These are phyloP conservation scores for Cylindrodendrum hubeiense DNA, from an alignment of 2,329 filamentous ascomycete genomes.

Conservation along the genomic window DNA sequence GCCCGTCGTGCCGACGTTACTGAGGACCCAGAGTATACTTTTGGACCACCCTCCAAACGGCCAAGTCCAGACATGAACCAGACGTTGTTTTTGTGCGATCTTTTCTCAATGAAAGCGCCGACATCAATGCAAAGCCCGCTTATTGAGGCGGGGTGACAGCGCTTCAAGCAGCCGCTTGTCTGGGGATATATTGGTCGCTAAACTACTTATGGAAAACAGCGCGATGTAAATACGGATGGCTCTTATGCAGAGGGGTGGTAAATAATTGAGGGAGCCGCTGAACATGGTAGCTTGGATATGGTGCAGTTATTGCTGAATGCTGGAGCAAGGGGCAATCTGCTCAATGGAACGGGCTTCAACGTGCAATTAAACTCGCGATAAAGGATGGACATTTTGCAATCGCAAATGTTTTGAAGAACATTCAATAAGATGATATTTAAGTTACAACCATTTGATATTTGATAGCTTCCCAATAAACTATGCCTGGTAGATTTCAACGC, in stretches of 20 bases:
- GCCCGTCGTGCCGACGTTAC: not conserved
- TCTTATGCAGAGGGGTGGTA: not conserved
- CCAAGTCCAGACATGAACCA: not conserved
- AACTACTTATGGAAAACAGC: not conserved
- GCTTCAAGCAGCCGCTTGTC: conserved; percentile 8
- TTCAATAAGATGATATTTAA: too few relatives aligned
- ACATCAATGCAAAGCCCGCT: conserved; percentile 10
- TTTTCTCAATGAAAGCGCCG: conserved; percentile 1
- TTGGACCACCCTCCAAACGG: not conserved
- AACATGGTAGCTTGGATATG: not conserved
- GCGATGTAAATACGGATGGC: not conserved
- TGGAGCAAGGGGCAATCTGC: not conserved
- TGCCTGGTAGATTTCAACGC: too few relatives aligned
- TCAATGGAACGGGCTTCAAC: not conserved
- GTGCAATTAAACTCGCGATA: not conserved
- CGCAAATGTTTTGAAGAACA: too few relatives aligned
- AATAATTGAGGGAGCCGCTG: not conserved
- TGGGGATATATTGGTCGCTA: not conserved
- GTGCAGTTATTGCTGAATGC: not conserved
- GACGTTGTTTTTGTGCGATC: not conserved
- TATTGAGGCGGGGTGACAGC: not conserved
- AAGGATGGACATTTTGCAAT: not conserved
- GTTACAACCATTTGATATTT: too few relatives aligned
- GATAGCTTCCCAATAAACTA: too few relatives aligned
- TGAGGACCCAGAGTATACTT: not conserved